Percentiles rank a stretch among this genome's conserved stretches.
Conservation (phyloP, 257 asterid genomes). For the Scutellaria galericulata region DNA sequence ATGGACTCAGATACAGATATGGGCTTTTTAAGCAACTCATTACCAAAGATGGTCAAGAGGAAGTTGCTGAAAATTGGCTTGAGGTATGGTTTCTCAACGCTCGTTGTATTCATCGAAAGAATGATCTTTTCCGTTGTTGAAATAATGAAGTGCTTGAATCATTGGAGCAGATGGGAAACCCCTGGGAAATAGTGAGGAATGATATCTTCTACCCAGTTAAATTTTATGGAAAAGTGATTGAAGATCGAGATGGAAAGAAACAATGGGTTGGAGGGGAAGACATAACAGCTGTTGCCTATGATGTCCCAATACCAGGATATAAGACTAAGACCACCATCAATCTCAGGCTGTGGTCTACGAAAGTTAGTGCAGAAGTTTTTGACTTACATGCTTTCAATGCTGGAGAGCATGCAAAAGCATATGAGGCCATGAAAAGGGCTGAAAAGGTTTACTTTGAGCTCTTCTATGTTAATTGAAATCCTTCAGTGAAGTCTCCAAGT, state of each 20-base stretch:
- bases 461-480: not conserved
- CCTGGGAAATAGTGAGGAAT: conserved; percentile 68
- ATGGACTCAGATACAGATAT: conserved; percentile 67
- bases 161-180: conserved; percentile 62
- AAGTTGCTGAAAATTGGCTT: conserved; percentile 75
- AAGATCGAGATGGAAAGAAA: conserved; percentile 53
- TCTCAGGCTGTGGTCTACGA: conserved; percentile 67
- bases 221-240: conserved; percentile 60
- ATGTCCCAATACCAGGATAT: conserved; percentile 76
- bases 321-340: conserved; percentile 65
- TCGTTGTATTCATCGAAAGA: not conserved
- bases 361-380: conserved; percentile 56
- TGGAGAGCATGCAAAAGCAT: conserved; percentile 68
- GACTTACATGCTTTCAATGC: conserved; percentile 59
- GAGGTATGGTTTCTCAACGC: conserved; percentile 42
- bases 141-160: conserved; percentile 23
- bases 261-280: conserved; percentile 72
- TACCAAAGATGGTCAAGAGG: conserved; percentile 68
- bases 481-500: not conserved
- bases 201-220: conserved; percentile 65
- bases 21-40: conserved; percentile 70
- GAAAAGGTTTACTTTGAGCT: conserved; percentile 52
- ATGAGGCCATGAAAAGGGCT: conserved; percentile 61
- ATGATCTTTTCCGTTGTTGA: not conserved
- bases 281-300: conserved; percentile 64